Evolutionary conservation across 805 yeast species (phyloP).

Genomic region (Pichia pseudocactophila): DNA sequence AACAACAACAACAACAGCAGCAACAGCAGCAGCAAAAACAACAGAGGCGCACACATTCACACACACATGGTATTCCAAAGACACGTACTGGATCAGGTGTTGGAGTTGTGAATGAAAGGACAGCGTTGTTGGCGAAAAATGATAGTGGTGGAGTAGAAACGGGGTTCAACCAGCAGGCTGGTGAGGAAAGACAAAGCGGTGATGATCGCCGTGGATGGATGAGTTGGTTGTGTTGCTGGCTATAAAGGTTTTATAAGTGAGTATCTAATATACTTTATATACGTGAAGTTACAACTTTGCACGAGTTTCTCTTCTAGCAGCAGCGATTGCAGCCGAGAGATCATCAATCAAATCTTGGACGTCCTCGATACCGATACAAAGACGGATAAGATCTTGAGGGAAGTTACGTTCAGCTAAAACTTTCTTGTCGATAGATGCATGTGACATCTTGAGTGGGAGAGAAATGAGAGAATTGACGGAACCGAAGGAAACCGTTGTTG

Average conservation of each 20-base stretch:
- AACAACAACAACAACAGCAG: slow-evolving; percentile 9
- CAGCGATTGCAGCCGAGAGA: slow-evolving; percentile 57
- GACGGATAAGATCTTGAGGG: slow-evolving; percentile 85
- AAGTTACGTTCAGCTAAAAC: slow-evolving; percentile 80
- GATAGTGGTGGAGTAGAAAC: background rate
- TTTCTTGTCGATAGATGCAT: slow-evolving; percentile 88
- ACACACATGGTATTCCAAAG: background rate
- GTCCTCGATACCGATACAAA: slow-evolving; percentile 88
- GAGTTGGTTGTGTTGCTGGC: slow-evolving; percentile 7
- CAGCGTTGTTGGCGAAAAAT: slow-evolving; percentile 1
- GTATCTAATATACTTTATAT: background rate
- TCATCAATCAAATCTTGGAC: slow-evolving; percentile 75
- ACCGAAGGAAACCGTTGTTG: slow-evolving; percentile 89
- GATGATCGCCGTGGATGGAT: background rate
- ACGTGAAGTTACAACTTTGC: slow-evolving; percentile 8
- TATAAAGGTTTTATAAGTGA: background rate
- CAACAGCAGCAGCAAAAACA: slow-evolving; percentile 9
- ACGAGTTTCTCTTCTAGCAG: slow-evolving; percentile 40
- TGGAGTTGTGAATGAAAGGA: slow-evolving; percentile 2
- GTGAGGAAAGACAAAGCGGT: background rate
- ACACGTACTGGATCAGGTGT: slow-evolving; percentile 2
- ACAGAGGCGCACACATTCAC: slow-evolving; percentile 5
- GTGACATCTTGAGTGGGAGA: slow-evolving; percentile 93
- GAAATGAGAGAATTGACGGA: slow-evolving; percentile 89
- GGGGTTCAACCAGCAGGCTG: background rate